phyloP scores from a whole-genome alignment of 2,329 filamentous ascomycete genomes.

The Trichocomaceae sp. region DNA sequence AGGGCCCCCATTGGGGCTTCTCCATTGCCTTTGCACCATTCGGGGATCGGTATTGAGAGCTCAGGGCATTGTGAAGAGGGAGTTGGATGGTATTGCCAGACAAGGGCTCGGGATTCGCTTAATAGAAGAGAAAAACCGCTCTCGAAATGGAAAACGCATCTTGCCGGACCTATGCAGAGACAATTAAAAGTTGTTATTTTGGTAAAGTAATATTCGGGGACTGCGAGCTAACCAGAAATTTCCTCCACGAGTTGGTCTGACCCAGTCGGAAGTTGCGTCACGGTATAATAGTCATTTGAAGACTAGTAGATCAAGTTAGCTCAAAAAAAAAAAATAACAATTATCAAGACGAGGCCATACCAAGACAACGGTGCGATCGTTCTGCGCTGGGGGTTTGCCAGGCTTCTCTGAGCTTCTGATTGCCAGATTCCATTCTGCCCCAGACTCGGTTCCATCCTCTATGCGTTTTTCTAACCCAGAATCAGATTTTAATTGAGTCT shows the following conservation, averaged over 20 bases:
- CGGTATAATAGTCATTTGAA: conserved; percentile 75
- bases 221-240: conserved; percentile 43
- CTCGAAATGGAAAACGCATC: conserved; percentile 58
- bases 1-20: conserved; percentile 76
- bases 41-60: conserved; percentile 72
- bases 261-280: conserved; percentile 75
- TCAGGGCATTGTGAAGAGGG: conserved; percentile 24
- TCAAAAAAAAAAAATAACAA: conserved; percentile 1
- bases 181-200: conserved; percentile 14
- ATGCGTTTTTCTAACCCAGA: conserved; percentile 14
- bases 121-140: conserved; percentile 72
- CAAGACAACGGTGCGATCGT: conserved; percentile 31
- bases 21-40: conserved; percentile 59
- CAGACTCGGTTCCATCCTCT: conserved; percentile 17
- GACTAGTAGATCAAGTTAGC: conserved; percentile 48
- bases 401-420: conserved; percentile 33
- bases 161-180: conserved; percentile 50
- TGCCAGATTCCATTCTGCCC: conserved; percentile 26
- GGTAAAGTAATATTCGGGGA: conserved; percentile 1
- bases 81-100: conserved; percentile 72
- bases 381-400: conserved; percentile 26
- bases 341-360: conserved; percentile 21
- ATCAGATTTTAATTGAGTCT: conserved; percentile 5
- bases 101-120: conserved; percentile 72
- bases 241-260: conserved; percentile 68